Evolutionary conservation across 2,329 filamentous ascomycete species (phyloP), one percentile per base, ranked within the genome.

Genomic region (Aureobasidium zeae): DNA sequence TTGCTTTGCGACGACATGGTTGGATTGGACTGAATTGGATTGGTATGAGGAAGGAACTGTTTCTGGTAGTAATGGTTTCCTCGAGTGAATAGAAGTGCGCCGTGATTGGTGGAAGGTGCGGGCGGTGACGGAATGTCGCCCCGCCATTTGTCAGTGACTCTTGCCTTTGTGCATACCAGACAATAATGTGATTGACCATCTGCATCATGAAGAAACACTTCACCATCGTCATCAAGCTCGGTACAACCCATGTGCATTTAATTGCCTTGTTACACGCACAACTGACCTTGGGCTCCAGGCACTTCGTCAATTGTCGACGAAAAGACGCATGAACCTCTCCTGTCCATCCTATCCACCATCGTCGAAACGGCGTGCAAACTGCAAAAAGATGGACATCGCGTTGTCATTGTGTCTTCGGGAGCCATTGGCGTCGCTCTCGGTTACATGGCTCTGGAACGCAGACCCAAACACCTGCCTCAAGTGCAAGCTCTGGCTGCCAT

Each of bases 291-390:
- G 24, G 30, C 10, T 11, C 3, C 54, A 98, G 91, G 91, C 56
- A 96, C 91, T 34, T 95, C 87, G 64, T 96, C 91, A n/a, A 96
- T 98, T 54, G 88, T 98, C 52, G 86, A 96, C 66, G 91, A 98
- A 63, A 83, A 81, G 60, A 94, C 86, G 16, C 91, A 94, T 66
- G 86, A 95, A 59, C 91, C 91, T 3, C 76, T 95, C 25, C 74
- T 98, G 28, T 91, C 88, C 4, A 94, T 87, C 53, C 71, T 98
- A 45, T 88, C 84, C 48, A 71, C 89, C 48, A 95, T 98, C 52
- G 91, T 96, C 51, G 87, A 96, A 66, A 96, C 91, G 15, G 87
- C 86, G 11, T 83, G 89, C 43, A 84, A 80, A 58, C 72, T 98
- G 31, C 80, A 81, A 52, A 83, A 88, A 63, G 83, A 94, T 78